phyloP scores from a whole-genome alignment of 2,329 filamentous ascomycete genomes.

The Talaromyces rugulosus region DNA sequence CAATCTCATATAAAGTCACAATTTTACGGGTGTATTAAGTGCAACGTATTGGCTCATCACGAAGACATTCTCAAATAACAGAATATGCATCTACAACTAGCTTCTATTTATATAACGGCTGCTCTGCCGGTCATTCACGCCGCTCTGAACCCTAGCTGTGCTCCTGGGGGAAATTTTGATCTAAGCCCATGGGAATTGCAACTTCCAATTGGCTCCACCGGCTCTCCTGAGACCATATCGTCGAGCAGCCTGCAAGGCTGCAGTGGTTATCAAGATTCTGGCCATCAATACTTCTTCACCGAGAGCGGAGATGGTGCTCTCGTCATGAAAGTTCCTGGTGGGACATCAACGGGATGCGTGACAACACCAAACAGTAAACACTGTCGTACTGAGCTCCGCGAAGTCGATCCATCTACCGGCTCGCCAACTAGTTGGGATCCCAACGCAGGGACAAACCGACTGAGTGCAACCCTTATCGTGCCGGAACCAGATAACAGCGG shows the following conservation, averaged over 20 bases:
- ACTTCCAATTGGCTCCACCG: conserved; percentile 31
- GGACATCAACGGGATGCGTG: conserved; percentile 31
- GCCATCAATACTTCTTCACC: conserved; percentile 30
- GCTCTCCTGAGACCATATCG: conserved; percentile 26
- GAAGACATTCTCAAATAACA: too few relatives aligned
- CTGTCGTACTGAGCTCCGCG: conserved; percentile 41
- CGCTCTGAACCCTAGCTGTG: neutral
- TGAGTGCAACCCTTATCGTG: conserved; percentile 24
- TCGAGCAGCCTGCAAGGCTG: conserved; percentile 30
- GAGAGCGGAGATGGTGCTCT: conserved; percentile 28
- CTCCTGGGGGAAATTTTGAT: neutral
- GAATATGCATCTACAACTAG: too few relatives aligned
- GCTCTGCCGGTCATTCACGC: neutral
- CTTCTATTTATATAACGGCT: too few relatives aligned
- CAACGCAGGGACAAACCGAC: conserved; percentile 23
- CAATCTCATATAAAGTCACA: too few relatives aligned
- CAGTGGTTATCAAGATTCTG: conserved; percentile 29
- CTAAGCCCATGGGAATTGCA: conserved; percentile 25
- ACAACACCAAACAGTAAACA: conserved; percentile 39
- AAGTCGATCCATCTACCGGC: conserved; percentile 23
- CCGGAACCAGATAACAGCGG: too few relatives aligned
- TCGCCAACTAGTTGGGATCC: conserved; percentile 26
- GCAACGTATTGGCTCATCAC: too few relatives aligned
- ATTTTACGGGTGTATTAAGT: too few relatives aligned
- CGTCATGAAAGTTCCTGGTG: conserved; percentile 35